Base-by-base conservation (phyloP, 192 early-diverging fungal species). In the Funneliformis geosporum region DNA sequence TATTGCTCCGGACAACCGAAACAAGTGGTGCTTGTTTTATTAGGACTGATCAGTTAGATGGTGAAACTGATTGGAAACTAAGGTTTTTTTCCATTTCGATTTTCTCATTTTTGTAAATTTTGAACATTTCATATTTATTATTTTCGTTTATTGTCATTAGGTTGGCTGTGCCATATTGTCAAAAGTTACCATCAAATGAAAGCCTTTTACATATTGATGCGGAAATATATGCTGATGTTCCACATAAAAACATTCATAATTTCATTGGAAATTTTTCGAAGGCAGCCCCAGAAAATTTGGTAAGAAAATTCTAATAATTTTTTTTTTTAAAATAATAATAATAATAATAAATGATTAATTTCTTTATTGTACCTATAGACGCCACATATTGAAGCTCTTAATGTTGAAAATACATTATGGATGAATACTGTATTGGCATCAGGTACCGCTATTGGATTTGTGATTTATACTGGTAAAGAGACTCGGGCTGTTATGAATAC, bases 61-160 rank as follows among this genome's bases (percentile, higher is more conserved):
- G 97, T 75, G 97, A 99, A 80, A 99, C 97, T 0, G 96, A 99
- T 82, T 97, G 96, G 96, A 99, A 99, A 86, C 85, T 98, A 78
- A 86, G 94, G 77, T 79, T 46, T 75, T 79, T 47, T 75, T n/a
- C 50, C 21, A n/a, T 33, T 2, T 33, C 33, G 33, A 33, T 33
- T 2, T 33, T 33, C 0, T 33, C 2, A 33, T 33, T 33, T 33
- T 33, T 0, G n/a, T n/a, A 33, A 33, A 33, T 33, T 33, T 33
- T 33, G 33, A 33, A 33, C 0, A 2, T 33, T 2, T 28, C 33
- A 70, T 70, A 62, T 14, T 69, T 69, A 69, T 40, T 44, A n/a
- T 16, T 73, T 73, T 47, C 2, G 18, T 44, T 21, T 55, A 39
- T 60, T 25, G 9, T 43, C 28, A 46, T n/a, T 47, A 89, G 90